Evolutionary conservation across 441 rosid species (phyloP).

Genomic region (Gossypium aridum): DNA sequence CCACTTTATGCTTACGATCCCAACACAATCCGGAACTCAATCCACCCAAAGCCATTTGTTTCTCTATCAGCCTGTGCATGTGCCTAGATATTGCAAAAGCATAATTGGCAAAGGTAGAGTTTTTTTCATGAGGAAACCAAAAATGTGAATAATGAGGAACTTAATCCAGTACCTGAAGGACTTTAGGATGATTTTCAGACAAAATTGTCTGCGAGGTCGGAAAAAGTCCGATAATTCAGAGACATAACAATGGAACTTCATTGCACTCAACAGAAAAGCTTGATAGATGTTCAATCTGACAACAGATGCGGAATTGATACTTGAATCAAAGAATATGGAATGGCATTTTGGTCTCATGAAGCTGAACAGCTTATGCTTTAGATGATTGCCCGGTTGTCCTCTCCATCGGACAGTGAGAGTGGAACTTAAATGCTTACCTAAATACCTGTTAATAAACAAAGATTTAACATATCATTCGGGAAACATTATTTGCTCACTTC

Average conservation of each 20-base stretch:
- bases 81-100: conserved; percentile 31
- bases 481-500: not conserved
- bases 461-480: not conserved
- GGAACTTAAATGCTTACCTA: conserved; percentile 53
- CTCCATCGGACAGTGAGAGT: conserved; percentile 64
- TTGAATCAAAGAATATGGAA: conserved; percentile 70
- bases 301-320: conserved; percentile 62
- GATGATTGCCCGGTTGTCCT: conserved; percentile 36
- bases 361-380: conserved; percentile 39
- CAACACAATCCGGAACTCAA: conserved; percentile 28
- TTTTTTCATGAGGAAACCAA: not conserved
- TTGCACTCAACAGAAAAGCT: conserved; percentile 70
- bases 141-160: not conserved
- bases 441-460: conserved; percentile 46
- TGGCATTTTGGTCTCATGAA: conserved; percentile 79
- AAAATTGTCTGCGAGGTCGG: conserved; percentile 31
- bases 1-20: conserved; percentile 26
- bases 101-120: not conserved
- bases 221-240: conserved; percentile 46
- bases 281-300: conserved; percentile 85
- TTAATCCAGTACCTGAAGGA: conserved; percentile 46
- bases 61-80: conserved; percentile 44
- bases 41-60: conserved; percentile 34
- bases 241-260: conserved; percentile 80
- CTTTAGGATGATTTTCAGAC: conserved; percentile 34